Conservation (phyloP, 1,284 basidiomycete genomes). For the Anthracocystis panici-leucophaei region DNA sequence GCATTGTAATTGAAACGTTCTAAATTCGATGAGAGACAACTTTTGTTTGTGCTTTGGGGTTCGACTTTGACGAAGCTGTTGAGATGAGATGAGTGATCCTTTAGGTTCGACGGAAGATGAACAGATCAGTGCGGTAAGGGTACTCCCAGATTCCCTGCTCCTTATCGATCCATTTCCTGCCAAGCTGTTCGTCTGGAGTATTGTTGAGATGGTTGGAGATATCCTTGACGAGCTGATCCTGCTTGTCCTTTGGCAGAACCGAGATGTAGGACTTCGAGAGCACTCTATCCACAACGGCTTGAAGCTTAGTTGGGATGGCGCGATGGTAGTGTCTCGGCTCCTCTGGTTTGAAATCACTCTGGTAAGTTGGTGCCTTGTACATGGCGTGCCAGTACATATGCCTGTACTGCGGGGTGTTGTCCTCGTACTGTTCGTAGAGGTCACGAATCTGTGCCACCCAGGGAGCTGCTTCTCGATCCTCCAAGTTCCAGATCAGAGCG, state of each 20-base stretch:
- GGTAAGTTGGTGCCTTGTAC: slow-evolving; percentile 51
- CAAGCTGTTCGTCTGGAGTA: slow-evolving; percentile 40
- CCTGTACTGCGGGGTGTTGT: slow-evolving; percentile 63
- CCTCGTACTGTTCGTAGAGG: slow-evolving; percentile 61
- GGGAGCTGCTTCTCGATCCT: slow-evolving; percentile 60
- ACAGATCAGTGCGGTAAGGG: slow-evolving; percentile 49
- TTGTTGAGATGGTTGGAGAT: slow-evolving; percentile 42
- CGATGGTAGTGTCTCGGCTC: slow-evolving; percentile 47
- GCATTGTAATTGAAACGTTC: neutral
- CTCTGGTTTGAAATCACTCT: slow-evolving; percentile 35
- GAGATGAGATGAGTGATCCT: neutral
- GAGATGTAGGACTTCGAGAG: slow-evolving; percentile 64
- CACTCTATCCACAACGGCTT: slow-evolving; percentile 53
- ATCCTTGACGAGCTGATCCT: slow-evolving; percentile 26
- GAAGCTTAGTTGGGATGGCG: slow-evolving; percentile 53
- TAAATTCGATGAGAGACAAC: neutral
- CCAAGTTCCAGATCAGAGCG: slow-evolving; percentile 66
- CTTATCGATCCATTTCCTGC: slow-evolving; percentile 62
- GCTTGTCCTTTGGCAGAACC: slow-evolving; percentile 46
- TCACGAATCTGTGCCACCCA: slow-evolving; percentile 64
- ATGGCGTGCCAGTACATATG: slow-evolving; percentile 63
- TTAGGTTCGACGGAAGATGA: slow-evolving; percentile 49
- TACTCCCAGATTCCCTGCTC: slow-evolving; percentile 61
- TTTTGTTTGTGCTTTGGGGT: neutral
- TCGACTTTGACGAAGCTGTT: too few relatives aligned